Percentiles rank a stretch among this genome's conserved stretches.
These are phyloP conservation scores for Meripilus lineatus DNA, from an alignment of 1,284 basidiomycete genomes.

Conservation along the genomic window DNA sequence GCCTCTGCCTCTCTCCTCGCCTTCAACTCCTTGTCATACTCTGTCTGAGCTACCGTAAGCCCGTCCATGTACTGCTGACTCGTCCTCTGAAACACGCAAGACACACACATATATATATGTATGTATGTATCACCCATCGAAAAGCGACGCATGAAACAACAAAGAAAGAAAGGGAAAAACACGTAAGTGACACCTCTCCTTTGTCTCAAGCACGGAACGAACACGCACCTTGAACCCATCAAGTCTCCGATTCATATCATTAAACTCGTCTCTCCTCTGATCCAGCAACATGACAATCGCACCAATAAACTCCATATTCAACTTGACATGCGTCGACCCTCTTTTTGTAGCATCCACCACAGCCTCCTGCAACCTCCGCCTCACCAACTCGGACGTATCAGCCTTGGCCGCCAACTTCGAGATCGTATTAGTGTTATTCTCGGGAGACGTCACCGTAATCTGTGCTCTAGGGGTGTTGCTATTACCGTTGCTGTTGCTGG, in stretches of 20 bases:
- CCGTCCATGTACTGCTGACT: constrained; percentile 93
- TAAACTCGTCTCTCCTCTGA: constrained; percentile 57
- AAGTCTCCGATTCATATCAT: constrained; percentile 71
- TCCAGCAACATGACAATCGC: constrained; percentile 69
- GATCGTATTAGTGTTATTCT: constrained; percentile 25
- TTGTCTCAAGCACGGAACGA: too few relatives aligned
- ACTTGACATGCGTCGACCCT: constrained; percentile 58
- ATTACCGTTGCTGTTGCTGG: background rate
- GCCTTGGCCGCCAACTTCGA: too few relatives aligned
- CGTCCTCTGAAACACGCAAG: constrained; percentile 50
- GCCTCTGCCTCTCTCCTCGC: constrained; percentile 87
- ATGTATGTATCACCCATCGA: too few relatives aligned
- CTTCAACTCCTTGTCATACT: constrained; percentile 89
- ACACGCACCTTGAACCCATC: constrained; percentile 79
- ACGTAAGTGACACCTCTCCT: too few relatives aligned
- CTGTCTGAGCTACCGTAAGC: constrained; percentile 85
- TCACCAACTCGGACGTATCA: constrained; percentile 44
- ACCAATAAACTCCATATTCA: constrained; percentile 76
- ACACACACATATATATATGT: too few relatives aligned
- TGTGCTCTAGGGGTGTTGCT: constrained; percentile 17
- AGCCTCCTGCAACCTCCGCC: constrained; percentile 53
- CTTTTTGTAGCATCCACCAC: constrained; percentile 61
- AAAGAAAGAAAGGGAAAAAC: constrained; percentile 1
- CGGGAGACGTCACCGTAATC: constrained; percentile 44
- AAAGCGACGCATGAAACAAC: constrained; percentile 3